Conservation (phyloP, 78 protist species). For the Pigoraptor vietnamica region DNA sequence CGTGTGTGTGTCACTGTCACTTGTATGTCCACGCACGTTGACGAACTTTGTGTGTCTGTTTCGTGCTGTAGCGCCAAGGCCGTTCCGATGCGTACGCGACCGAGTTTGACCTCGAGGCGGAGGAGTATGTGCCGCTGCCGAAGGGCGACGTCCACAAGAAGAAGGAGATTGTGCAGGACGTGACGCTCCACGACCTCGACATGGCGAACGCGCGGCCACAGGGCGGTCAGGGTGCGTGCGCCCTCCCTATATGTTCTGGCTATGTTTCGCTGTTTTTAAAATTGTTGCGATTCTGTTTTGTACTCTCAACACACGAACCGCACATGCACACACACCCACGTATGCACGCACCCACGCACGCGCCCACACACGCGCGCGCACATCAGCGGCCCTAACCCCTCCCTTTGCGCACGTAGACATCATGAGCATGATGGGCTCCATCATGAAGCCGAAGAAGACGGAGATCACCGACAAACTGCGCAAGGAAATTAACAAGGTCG, state of each 20-base stretch:
- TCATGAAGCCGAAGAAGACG: constrained; percentile 93
- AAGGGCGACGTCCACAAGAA: constrained; percentile 99
- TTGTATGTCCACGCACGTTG: too few relatives aligned
- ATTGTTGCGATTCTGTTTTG: neutral
- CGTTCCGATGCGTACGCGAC: constrained; percentile 93
- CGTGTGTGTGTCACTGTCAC: neutral
- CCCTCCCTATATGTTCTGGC: neutral
- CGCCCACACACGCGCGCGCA: too few relatives aligned
- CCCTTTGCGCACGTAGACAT: constrained; percentile 95
- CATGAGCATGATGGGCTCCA: constrained; percentile 91
- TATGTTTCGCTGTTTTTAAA: neutral
- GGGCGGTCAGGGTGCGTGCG: constrained; percentile 14
- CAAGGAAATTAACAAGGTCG: constrained; percentile 97
- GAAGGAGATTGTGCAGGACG: constrained; percentile 95
- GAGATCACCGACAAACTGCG: constrained; percentile 99
- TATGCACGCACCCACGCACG: too few relatives aligned
- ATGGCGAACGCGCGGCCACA: constrained; percentile 97
- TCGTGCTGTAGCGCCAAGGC: constrained; percentile 82
- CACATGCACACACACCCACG: too few relatives aligned
- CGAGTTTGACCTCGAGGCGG: constrained; percentile 96
- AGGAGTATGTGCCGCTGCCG: constrained; percentile 99
- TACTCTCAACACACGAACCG: too few relatives aligned
- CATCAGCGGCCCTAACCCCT: too few relatives aligned
- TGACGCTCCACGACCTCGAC: constrained; percentile 99
- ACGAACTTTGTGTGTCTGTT: neutral